Evolutionary conservation across 208 protist genomes (phyloP), one percentile per base, ranked within the genome.

Genomic region (Tritrichomonas musculus): DNA sequence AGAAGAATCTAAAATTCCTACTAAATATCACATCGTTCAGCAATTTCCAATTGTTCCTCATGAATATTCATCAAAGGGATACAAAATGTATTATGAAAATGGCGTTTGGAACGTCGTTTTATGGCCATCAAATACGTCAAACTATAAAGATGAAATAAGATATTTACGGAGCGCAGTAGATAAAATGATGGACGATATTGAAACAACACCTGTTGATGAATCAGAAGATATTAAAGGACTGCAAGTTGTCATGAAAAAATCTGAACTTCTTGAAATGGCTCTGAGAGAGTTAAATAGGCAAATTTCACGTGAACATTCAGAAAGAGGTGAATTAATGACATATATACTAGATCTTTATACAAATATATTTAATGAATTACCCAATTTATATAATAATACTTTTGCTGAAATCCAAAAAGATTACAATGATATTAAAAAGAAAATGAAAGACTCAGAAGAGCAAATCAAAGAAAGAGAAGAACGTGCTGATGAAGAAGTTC

Each of bases 61-160:
- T 47, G 73, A 82, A 17, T 82, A 47, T 41, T 82, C 73, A 44
- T 47, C 33, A 17, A 82, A 82, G 49, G 73, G 73, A 11, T 41
- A 82, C 25, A 82, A 82, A 41, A 82, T 82, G 22, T 82, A 50
- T 50, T 82, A 47, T 25, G 73, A 82, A 22, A 39, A 82, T 17
- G 73, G 73, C 30, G 41, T 47, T 17, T 82, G 73, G 73, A 82
- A 82, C 50, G 73, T 82, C 14, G 39, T 82, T 47, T 50, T 82
- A 22, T 82, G 73, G 73, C 73, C 73, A n/a, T 82, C 73, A n/a
- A 82, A 47, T 50, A 82, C 73, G 17, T 82, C 73, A 27, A 82
- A 82, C 50, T 82, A 82, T 50, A 82, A 82, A 82, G 73, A 82
- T 82, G 73, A 82, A 82, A 39, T 82, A 14, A 30, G 73, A 20